A percentile compares a stretch with the other conserved stretches of the same genome.
These are phyloP conservation scores for Phytophthora multivora DNA, from an alignment of 352 stramenopile genomes.

Conservation along the genomic window DNA sequence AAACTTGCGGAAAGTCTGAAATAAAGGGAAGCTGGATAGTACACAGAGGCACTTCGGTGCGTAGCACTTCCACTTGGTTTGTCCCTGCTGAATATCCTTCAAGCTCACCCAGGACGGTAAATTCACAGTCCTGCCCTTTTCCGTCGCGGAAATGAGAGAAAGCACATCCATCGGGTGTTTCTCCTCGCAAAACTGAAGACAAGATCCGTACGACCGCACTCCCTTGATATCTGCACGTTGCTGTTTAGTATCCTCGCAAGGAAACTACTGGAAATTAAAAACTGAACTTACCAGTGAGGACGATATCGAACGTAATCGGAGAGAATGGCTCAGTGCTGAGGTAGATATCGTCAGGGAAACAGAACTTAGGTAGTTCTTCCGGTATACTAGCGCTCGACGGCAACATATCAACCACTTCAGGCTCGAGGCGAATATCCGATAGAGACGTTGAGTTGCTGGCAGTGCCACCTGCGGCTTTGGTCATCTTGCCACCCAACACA, in stretches of 20 bases:
- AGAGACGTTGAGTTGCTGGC: constrained; percentile 44
- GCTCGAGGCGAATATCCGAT: constrained; percentile 55
- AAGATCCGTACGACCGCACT: constrained; percentile 55
- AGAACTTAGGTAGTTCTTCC: constrained; percentile 77
- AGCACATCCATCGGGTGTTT: constrained; percentile 68
- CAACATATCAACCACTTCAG: constrained; percentile 56
- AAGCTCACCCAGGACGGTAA: constrained; percentile 72
- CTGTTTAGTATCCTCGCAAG: not conserved
- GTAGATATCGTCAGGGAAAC: constrained; percentile 63
- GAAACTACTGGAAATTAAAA: not conserved
- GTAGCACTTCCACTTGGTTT: constrained; percentile 60
- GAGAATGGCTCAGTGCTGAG: constrained; percentile 46
- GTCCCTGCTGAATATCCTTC: constrained; percentile 68
- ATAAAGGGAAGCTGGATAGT: constrained; percentile 56
- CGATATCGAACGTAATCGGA: constrained; percentile 64
- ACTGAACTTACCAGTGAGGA: constrained; percentile 56
- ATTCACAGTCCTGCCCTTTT: constrained; percentile 48
- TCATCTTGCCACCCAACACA: constrained; percentile 60
- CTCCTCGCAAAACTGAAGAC: constrained; percentile 69
- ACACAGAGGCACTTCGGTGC: constrained; percentile 71
- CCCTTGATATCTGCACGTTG: constrained; percentile 57
- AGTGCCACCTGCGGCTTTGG: constrained; percentile 26
- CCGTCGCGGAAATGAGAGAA: constrained; percentile 51
- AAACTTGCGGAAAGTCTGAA: constrained; percentile 56
- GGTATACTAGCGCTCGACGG: constrained; percentile 49